These are phyloP conservation scores for Parietaria judaica DNA, from an alignment of 306 rosid species.

Conservation along the genomic window DNA sequence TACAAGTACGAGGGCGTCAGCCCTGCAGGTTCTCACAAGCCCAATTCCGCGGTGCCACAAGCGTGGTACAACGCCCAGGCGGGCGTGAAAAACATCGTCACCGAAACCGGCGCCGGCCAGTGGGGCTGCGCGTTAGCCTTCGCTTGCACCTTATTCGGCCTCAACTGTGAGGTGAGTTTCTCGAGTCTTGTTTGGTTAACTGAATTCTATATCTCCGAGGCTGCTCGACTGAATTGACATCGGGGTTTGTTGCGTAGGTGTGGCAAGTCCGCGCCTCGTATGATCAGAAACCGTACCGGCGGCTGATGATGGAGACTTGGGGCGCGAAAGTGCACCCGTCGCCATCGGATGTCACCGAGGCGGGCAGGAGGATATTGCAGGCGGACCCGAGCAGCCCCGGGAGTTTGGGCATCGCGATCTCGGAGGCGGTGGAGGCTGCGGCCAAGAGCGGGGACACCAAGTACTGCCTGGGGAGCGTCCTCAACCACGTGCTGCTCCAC, in stretches of 20 bases:
- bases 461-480: slow-evolving; percentile 91
- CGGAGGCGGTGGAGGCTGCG: slow-evolving; percentile 90
- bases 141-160: slow-evolving; percentile 80
- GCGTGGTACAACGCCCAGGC: slow-evolving; percentile 78
- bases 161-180: slow-evolving; percentile 65
- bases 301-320: slow-evolving; percentile 97
- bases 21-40: slow-evolving; percentile 94
- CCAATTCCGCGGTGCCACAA: slow-evolving; percentile 93
- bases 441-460: slow-evolving; percentile 60
- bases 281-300: slow-evolving; percentile 80
- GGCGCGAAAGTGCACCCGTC: slow-evolving; percentile 95
- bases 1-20: slow-evolving; percentile 95
- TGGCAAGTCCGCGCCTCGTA: slow-evolving; percentile 97
- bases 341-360: slow-evolving; percentile 65
- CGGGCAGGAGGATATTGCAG: slow-evolving; percentile 57
- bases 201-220: background rate
- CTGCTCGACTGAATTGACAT: too few relatives aligned
- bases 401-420: slow-evolving; percentile 91
- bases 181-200: background rate
- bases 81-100: slow-evolving; percentile 79
- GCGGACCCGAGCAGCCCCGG: slow-evolving; percentile 77
- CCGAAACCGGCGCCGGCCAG: slow-evolving; percentile 99
- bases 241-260: slow-evolving; percentile 34
- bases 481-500: slow-evolving; percentile 86
- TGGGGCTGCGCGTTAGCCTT: slow-evolving; percentile 97